Evolutionary conservation across 352 stramenopile species (phyloP), one percentile per base, ranked within the genome.

Genomic region (Phytophthora nicotianae): DNA sequence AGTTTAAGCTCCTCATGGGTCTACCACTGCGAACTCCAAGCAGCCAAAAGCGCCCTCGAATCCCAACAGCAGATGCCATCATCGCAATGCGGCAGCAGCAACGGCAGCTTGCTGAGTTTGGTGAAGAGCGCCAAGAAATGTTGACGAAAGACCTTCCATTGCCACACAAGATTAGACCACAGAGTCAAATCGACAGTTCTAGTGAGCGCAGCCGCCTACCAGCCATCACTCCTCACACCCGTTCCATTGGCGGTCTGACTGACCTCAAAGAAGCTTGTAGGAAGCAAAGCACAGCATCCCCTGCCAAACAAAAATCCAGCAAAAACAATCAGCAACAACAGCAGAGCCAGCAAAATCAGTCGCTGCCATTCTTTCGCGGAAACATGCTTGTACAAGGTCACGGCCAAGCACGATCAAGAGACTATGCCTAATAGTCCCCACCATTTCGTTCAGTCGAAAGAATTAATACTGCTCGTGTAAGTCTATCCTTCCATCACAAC

Each of bases 311-410:
- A 4, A 65, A 63, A 16, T 0, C 33, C 23, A 52, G 43, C 16
- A 75, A 65, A 61, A 75, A 10, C 37, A 70, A 70, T 4, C 61
- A 75, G 11, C 68, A 69, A 6, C 54, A 64, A 49, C 49, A 68
- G 42, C 50, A 65, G 52, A 70, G 73, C 20, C 54, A 72, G 33
- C 62, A 74, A 69, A 63, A 65, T 43, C 74, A 67, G 19, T 68
- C 62, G 11, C 52, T 90, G 40, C 83, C 83, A 55, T 93, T 93
- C 50, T 93, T 90, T 67, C 70, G 76, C 2, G 81, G 81, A 19
- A 89, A 87, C 53, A 81, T 92, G 68, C 55, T 84, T 29, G 78
- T 90, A 32, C 58, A 73, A 65, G 80, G 80, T 20, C 72, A 81
- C 20, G 65, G 76, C 27, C 81, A 83, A 59, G 55, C 74, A 46